Evolutionary conservation across 176 grass and related monocot species (phyloP).

Genomic region (Typha latifolia): DNA sequence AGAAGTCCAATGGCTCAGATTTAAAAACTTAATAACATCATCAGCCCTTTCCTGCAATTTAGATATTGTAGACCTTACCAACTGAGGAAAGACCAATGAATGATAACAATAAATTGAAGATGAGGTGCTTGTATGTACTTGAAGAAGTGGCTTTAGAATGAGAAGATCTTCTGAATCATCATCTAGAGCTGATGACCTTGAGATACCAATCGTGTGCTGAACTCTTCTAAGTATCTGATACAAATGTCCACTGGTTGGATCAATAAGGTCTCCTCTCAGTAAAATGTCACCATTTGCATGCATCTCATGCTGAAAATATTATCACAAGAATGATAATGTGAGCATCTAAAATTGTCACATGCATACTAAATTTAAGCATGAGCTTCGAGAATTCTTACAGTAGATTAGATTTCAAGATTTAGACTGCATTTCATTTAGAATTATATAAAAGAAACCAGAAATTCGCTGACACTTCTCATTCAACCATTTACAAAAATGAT

Average conservation of each 20-base stretch:
- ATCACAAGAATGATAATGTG: no score
- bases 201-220: slow-evolving; percentile 29
- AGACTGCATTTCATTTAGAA: no score
- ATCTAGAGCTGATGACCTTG: slow-evolving; percentile 19
- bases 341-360: no score
- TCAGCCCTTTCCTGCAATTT: slow-evolving; percentile 35
- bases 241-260: slow-evolving; percentile 32
- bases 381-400: no score
- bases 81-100: not conserved
- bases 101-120: not conserved
- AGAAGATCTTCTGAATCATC: slow-evolving; percentile 32
- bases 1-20: slow-evolving; percentile 44
- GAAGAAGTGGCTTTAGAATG: slow-evolving; percentile 43
- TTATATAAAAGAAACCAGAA: no score
- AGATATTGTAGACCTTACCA: slow-evolving; percentile 5
- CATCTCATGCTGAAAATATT: slow-evolving; percentile 53
- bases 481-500: no score
- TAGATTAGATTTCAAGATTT: no score
- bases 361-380: no score
- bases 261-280: slow-evolving; percentile 50
- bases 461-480: no score
- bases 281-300: slow-evolving; percentile 45
- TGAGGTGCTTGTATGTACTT: slow-evolving; percentile 17
- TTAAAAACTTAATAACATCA: slow-evolving; percentile 29
- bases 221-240: slow-evolving; percentile 43